A percentile compares a stretch with the other conserved stretches of the same genome.
Evolutionary conservation across 2,329 filamentous ascomycete species (phyloP).

Genomic region (Stachybotrys elegans): DNA sequence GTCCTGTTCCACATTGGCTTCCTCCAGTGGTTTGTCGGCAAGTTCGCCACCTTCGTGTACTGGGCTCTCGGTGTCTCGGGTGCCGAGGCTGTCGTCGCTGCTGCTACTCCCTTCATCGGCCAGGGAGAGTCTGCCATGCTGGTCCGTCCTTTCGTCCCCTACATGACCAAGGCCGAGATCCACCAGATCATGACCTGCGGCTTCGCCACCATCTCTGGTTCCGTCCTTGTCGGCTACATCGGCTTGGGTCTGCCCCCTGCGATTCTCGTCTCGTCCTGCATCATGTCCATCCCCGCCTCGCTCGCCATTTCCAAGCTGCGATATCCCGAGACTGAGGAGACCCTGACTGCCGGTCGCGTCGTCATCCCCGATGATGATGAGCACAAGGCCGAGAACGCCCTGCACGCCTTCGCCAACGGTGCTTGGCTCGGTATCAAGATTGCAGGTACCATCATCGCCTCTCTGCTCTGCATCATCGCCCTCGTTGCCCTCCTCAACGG

Average conservation of each 20-base stretch:
- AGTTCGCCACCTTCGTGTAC: slow-evolving; percentile 88
- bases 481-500: slow-evolving; percentile 70
- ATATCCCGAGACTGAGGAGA: slow-evolving; percentile 83
- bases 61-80: slow-evolving; percentile 84
- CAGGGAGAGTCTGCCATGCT: slow-evolving; percentile 93
- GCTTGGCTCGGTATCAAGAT: slow-evolving; percentile 85
- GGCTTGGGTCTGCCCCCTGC: slow-evolving; percentile 76
- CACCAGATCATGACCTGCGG: slow-evolving; percentile 92
- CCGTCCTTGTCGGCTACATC: slow-evolving; percentile 82
- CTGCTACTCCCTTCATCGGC: slow-evolving; percentile 89
- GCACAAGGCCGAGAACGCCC: slow-evolving; percentile 63
- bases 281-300: slow-evolving; percentile 93
- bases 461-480: slow-evolving; percentile 78
- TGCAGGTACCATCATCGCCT: slow-evolving; percentile 74
- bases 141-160: slow-evolving; percentile 78
- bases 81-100: slow-evolving; percentile 88
- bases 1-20: slow-evolving; percentile 76
- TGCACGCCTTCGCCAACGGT: slow-evolving; percentile 82
- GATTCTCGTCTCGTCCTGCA: slow-evolving; percentile 82
- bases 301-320: slow-evolving; percentile 85
- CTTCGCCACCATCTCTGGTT: slow-evolving; percentile 88
- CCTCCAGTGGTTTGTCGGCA: slow-evolving; percentile 84
- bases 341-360: slow-evolving; percentile 74
- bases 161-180: slow-evolving; percentile 81
- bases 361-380: slow-evolving; percentile 77